phyloP scores from a whole-genome alignment of 1,284 basidiomycete genomes.

The Leccinum pallidistipes region DNA sequence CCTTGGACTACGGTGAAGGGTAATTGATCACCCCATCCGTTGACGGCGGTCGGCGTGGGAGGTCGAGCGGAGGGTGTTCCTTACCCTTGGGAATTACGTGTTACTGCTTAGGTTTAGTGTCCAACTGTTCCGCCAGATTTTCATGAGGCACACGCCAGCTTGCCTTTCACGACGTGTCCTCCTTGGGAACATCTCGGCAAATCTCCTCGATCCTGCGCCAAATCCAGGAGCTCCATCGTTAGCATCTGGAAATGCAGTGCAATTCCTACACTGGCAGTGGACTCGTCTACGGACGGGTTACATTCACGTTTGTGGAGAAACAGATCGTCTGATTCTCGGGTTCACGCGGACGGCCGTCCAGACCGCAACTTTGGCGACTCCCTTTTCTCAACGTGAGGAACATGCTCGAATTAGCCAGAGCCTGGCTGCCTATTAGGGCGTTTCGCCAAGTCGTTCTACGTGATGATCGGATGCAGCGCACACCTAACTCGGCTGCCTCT shows the following conservation, averaged over 20 bases:
- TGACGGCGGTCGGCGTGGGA: slow-evolving; percentile 16
- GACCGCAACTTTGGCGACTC: slow-evolving; percentile 17
- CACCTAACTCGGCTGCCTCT: neutral
- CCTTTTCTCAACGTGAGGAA: slow-evolving; percentile 4
- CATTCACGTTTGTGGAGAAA: slow-evolving; percentile 3
- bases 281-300: slow-evolving; percentile 3
- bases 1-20: slow-evolving; percentile 11
- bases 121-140: slow-evolving; percentile 30
- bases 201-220: slow-evolving; percentile 16
- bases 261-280: slow-evolving; percentile 1
- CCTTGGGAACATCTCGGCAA: slow-evolving; percentile 30
- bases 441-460: slow-evolving; percentile 1
- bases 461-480: neutral
- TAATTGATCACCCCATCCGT: slow-evolving; percentile 6
- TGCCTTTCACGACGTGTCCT: slow-evolving; percentile 12
- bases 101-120: neutral
- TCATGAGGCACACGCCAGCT: slow-evolving; percentile 13
- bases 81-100: slow-evolving; percentile 20
- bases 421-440: neutral
- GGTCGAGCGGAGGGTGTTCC: slow-evolving; percentile 1
- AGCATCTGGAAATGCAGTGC: slow-evolving; percentile 1
- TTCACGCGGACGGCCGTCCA: slow-evolving; percentile 15
- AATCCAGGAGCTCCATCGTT: slow-evolving; percentile 5
- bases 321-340: slow-evolving; percentile 22
- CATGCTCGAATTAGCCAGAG: neutral